A percentile compares a stretch with the other conserved stretches of the same genome.
Conservation (phyloP, 1,284 basidiomycete species). For the Apiotrichum brassicae region DNA sequence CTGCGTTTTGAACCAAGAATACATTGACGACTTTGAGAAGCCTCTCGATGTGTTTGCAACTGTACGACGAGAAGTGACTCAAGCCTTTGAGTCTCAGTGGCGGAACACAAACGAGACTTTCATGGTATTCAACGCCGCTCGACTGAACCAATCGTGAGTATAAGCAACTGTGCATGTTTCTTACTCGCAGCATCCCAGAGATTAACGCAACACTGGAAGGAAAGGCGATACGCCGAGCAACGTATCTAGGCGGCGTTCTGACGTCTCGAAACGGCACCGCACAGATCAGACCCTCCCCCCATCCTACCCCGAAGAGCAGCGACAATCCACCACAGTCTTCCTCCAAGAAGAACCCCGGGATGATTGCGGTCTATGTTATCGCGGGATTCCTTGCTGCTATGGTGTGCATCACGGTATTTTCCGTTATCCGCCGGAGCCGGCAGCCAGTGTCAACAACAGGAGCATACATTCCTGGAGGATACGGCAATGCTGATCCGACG, state of each 20-base stretch:
- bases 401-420: constrained; percentile 48
- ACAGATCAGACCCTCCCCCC: constrained; percentile 23
- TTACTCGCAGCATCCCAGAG: constrained; percentile 33
- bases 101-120: constrained; percentile 52
- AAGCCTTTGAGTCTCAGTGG: constrained; percentile 60
- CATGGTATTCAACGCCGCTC: constrained; percentile 52
- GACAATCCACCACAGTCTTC: too few relatives aligned
- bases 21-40: constrained; percentile 60
- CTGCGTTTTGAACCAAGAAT: constrained; percentile 67
- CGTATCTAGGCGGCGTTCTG: constrained; percentile 62
- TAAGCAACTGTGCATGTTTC: constrained; percentile 34
- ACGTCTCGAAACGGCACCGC: constrained; percentile 60
- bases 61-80: constrained; percentile 24
- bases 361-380: constrained; percentile 78
- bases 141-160: constrained; percentile 36
- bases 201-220: constrained; percentile 54
- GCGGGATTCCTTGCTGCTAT: constrained; percentile 75
- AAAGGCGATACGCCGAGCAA: constrained; percentile 46
- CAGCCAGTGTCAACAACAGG: constrained; percentile 18
- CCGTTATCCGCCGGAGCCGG: constrained; percentile 59
- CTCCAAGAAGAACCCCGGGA: constrained; percentile 27
- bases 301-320: constrained; percentile 9
- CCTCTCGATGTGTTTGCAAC: constrained; percentile 69
- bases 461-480: constrained; percentile 10
- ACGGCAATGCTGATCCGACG: constrained; percentile 28